A percentile compares a stretch with the other conserved stretches of the same genome.
Conservation (phyloP, 352 stramenopile genomes). For the Pythium biforme region DNA sequence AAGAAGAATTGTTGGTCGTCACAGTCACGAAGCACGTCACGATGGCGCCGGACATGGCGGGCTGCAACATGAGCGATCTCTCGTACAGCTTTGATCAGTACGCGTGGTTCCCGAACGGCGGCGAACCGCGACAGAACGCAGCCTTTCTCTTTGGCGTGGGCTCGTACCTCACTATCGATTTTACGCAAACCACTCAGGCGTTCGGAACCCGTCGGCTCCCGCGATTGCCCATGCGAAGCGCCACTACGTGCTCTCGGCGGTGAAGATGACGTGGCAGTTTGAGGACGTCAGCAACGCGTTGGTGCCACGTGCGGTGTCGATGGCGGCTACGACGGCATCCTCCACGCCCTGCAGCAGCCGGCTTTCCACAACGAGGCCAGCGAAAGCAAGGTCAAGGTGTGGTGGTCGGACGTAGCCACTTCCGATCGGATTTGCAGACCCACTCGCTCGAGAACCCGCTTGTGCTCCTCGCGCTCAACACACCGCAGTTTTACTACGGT, state of each 20-base stretch:
- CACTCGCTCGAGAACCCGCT: constrained; percentile 1
- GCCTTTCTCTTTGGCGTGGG: constrained; percentile 18
- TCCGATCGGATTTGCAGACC: neutral
- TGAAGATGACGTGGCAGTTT: constrained; percentile 14
- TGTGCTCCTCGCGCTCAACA: constrained; percentile 11
- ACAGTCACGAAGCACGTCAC: constrained; percentile 15
- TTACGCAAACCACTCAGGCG: neutral
- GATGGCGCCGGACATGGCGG: constrained; percentile 15
- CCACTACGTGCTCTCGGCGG: constrained; percentile 8
- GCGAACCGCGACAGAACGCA: constrained; percentile 1
- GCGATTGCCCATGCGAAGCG: constrained; percentile 4
- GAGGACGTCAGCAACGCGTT: constrained; percentile 17
- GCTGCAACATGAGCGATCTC: constrained; percentile 12
- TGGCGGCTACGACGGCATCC: constrained; percentile 6
- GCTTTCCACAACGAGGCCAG: neutral
- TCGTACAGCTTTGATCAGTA: constrained; percentile 13
- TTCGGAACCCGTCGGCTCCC: neutral
- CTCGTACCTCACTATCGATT: constrained; percentile 18
- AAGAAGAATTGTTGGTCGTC: constrained; percentile 6
- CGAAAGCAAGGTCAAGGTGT: constrained; percentile 1
- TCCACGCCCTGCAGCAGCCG: constrained; percentile 1
- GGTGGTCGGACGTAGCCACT: constrained; percentile 5
- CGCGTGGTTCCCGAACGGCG: constrained; percentile 11
- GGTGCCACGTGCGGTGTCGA: constrained; percentile 1
- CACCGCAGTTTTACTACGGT: constrained; percentile 10